Evolutionary conservation across 83 land plant species (phyloP).

Genomic region (Larix sibirica): DNA sequence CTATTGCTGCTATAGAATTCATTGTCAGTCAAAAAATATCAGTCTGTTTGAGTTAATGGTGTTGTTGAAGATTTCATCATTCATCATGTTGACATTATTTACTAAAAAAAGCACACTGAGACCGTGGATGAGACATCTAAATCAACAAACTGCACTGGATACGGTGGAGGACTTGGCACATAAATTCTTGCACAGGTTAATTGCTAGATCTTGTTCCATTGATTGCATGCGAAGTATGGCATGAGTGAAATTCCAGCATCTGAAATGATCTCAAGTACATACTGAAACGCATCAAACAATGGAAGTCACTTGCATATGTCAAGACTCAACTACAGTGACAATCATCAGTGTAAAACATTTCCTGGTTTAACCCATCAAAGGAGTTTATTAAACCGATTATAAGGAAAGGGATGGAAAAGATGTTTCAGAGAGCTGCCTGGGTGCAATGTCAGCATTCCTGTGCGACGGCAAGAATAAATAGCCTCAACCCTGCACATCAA

Average conservation of each 20-base stretch:
- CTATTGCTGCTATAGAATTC: too few species aligned
- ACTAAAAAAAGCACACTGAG: not conserved
- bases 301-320: not conserved
- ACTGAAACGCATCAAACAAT: not conserved
- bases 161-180: not conserved
- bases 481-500: not conserved
- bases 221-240: not conserved
- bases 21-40: too few species aligned
- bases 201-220: not conserved
- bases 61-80: too few species aligned
- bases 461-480: not conserved
- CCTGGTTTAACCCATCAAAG: too few species aligned
- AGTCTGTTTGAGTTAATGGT: too few species aligned
- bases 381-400: too few species aligned
- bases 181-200: not conserved
- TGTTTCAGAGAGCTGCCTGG: not conserved
- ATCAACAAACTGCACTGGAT: not conserved
- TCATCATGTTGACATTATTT: too few species aligned
- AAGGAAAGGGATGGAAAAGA: not conserved
- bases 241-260: not conserved
- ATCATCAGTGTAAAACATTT: too few species aligned
- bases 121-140: not conserved
- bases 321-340: too few species aligned
- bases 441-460: not conserved
- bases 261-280: not conserved